phyloP scores from a whole-genome alignment of 192 early-diverging fungal genomes.

The Oehlia diaphana region DNA sequence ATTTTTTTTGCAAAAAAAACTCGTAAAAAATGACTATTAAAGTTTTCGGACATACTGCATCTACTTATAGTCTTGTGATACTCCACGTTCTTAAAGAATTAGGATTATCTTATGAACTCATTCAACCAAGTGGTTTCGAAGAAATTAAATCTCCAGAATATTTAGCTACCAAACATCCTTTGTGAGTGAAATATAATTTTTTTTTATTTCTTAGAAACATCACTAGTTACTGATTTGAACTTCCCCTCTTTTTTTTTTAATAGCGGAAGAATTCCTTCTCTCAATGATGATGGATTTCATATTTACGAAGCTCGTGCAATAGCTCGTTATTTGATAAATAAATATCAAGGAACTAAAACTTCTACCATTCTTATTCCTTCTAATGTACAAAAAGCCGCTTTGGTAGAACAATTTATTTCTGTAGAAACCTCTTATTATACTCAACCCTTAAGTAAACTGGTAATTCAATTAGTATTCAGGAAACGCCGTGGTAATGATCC shows the following conservation, averaged over 20 bases:
- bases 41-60: too few species aligned
- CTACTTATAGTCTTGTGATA: too few species aligned
- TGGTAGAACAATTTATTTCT: conserved; percentile 40
- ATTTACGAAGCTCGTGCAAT: conserved; percentile 48
- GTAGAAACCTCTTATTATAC: conserved; percentile 21
- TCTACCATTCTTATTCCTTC: conserved; percentile 33
- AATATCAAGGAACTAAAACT: neutral
- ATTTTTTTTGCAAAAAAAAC: too few species aligned
- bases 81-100: too few species aligned
- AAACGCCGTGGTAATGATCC: neutral
- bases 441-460: neutral
- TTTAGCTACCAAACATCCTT: neutral
- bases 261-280: conserved; percentile 42
- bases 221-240: neutral
- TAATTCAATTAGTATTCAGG: neutral
- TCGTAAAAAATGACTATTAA: too few species aligned
- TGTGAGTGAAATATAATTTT: too few species aligned
- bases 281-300: conserved; percentile 36
- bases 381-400: conserved; percentile 28
- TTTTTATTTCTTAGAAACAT: too few species aligned
- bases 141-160: too few species aligned
- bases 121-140: too few species aligned
- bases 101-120: too few species aligned
- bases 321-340: conserved; percentile 34
- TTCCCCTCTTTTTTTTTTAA: neutral